phyloP scores from a whole-genome alignment of 179 eudicot species.

The Carnegiea gigantea region DNA sequence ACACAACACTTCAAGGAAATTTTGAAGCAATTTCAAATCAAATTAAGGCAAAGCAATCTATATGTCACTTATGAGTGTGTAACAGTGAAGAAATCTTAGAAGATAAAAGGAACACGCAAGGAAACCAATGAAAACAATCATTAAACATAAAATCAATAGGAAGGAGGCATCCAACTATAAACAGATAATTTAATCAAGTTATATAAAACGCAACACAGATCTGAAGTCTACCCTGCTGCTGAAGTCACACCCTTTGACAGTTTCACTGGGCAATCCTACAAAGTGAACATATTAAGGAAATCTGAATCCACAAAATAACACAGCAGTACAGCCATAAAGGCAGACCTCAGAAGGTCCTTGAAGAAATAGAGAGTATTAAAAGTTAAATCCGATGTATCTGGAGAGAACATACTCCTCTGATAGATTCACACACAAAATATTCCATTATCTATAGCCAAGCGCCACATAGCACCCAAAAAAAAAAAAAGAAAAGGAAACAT shows the following conservation, averaged over 20 bases:
- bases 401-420: neutral
- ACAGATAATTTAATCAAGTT: neutral
- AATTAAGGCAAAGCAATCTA: neutral
- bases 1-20: slow-evolving; percentile 3
- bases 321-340: neutral
- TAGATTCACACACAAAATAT: neutral
- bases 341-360: neutral
- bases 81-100: neutral
- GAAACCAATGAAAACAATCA: neutral
- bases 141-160: neutral
- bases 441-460: neutral
- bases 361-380: neutral
- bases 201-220: neutral
- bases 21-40: neutral
- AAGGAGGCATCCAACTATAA: neutral
- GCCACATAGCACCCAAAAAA: neutral
- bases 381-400: neutral
- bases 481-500: too few species aligned
- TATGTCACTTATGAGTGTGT: neutral
- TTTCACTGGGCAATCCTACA: neutral
- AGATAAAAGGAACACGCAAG: neutral
- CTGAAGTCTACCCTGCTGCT: neutral
- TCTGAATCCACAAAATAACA: neutral
- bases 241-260: neutral
- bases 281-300: neutral